These are phyloP conservation scores for Tylopilus sp. DNA, from an alignment of 1,284 basidiomycete genomes.

Conservation along the genomic window DNA sequence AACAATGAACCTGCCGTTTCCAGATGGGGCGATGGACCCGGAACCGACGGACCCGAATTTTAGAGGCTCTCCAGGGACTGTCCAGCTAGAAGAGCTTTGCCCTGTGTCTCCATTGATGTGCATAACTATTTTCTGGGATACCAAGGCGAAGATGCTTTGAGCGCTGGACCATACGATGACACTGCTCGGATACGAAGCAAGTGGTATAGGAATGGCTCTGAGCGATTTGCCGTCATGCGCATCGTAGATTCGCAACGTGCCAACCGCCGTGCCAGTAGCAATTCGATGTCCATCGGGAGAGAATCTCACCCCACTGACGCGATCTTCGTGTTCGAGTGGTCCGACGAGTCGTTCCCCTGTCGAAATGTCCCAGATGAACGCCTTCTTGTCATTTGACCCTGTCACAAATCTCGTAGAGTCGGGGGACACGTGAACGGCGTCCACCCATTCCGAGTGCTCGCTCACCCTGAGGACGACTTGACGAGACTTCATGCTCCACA, in stretches of 20 bases:
- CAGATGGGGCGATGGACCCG: neutral
- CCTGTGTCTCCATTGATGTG: neutral
- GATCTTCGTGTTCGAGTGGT: neutral
- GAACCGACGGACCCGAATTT: no score
- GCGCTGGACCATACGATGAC: neutral
- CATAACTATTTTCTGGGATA: neutral
- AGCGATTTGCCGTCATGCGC: neutral
- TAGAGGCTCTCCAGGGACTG: neutral
- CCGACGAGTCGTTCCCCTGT: neutral
- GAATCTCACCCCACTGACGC: neutral
- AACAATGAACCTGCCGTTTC: neutral
- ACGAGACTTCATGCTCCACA: conserved; percentile 1
- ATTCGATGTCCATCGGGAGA: neutral
- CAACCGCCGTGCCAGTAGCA: neutral
- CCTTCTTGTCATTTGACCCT: neutral
- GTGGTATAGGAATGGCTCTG: neutral
- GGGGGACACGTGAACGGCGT: neutral
- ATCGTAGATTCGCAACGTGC: neutral
- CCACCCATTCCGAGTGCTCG: conserved; percentile 2
- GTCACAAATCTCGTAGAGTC: conserved; percentile 2
- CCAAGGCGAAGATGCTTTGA: neutral
- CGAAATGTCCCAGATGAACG: neutral
- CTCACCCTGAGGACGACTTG: neutral
- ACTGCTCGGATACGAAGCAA: neutral
- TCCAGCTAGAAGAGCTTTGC: neutral